A percentile compares a stretch with the other conserved stretches of the same genome.
phyloP scores from a whole-genome alignment of 2,329 filamentous ascomycete species.

The Apiospora malaysiana region DNA sequence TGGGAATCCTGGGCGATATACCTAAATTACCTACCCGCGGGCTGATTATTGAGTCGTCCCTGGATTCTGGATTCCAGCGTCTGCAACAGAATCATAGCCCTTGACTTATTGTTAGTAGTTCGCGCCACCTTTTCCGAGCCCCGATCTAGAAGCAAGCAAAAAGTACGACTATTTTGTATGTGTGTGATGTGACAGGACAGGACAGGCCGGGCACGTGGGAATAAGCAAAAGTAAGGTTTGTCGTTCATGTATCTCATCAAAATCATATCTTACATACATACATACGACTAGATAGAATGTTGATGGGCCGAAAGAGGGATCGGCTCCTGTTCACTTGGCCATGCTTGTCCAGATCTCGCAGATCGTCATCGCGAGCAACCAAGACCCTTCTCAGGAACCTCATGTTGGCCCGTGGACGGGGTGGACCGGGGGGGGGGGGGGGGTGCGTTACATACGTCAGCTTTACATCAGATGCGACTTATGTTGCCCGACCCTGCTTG shows the following conservation, averaged over 20 bases:
- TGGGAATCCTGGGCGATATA: neutral
- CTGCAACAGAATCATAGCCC: neutral
- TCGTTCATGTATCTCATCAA: neutral
- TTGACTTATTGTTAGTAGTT: neutral
- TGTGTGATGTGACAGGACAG: too few relatives aligned
- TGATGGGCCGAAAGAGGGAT: slow-evolving; percentile 13
- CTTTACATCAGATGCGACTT: neutral
- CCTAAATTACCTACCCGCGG: too few relatives aligned
- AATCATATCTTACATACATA: neutral
- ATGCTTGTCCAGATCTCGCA: slow-evolving; percentile 17
- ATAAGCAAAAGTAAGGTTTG: neutral
- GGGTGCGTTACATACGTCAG: neutral
- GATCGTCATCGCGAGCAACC: slow-evolving; percentile 2
- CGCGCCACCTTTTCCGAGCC: neutral
- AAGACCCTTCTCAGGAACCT: neutral
- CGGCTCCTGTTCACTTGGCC: neutral
- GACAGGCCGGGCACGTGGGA: neutral
- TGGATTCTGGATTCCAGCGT: neutral
- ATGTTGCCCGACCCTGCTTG: too few relatives aligned
- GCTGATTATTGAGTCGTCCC: slow-evolving; percentile 1
- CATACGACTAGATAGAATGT: too few relatives aligned
- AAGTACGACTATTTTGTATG: neutral
- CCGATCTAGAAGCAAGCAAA: neutral
- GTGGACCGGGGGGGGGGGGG: neutral
- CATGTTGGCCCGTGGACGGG: slow-evolving; percentile 16